Conservation (phyloP, 2,329 filamentous ascomycete species). For the Colletotrichum tropicicola region DNA sequence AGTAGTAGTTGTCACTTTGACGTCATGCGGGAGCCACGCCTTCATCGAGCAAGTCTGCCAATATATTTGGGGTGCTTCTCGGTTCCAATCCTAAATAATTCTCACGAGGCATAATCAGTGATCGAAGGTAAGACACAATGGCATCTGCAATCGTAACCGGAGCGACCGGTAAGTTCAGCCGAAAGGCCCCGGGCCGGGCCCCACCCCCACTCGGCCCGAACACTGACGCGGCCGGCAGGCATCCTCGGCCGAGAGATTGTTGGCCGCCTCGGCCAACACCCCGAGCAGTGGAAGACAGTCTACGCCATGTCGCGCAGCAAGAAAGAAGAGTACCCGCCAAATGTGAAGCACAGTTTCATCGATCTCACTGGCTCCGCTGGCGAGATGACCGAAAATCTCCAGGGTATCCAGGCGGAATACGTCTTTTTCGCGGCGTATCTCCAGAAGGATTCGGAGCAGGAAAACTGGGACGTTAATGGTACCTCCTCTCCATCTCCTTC, state of each 20-base stretch:
- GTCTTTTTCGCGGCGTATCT: slow-evolving; percentile 38
- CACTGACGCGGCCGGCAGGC: slow-evolving; percentile 6
- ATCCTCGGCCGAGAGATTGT: slow-evolving; percentile 38
- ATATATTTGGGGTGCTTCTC: too few species aligned
- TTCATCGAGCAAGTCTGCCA: too few species aligned
- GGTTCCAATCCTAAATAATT: background rate
- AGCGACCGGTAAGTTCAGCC: slow-evolving; percentile 14
- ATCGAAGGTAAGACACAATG: slow-evolving; percentile 5
- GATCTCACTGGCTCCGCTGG: slow-evolving; percentile 34
- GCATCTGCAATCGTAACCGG: slow-evolving; percentile 29
- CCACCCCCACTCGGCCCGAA: background rate
- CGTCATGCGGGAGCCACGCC: background rate
- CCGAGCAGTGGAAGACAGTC: slow-evolving; percentile 32
- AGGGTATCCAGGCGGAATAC: slow-evolving; percentile 34
- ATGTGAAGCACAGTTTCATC: slow-evolving; percentile 34
- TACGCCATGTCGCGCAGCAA: slow-evolving; percentile 38
- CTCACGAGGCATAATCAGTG: background rate
- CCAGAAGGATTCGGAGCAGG: slow-evolving; percentile 34
- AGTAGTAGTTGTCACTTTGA: background rate
- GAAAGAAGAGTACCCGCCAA: slow-evolving; percentile 33
- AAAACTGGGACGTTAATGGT: slow-evolving; percentile 39
- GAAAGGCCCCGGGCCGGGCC: too few species aligned
- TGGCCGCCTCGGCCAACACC: slow-evolving; percentile 28
- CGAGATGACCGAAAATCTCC: slow-evolving; percentile 36
- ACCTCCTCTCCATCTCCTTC: background rate